Evolutionary conservation across 1,284 basidiomycete genomes (phyloP), one percentile per base, ranked within the genome.

Genomic region (Leccinum huronense): DNA sequence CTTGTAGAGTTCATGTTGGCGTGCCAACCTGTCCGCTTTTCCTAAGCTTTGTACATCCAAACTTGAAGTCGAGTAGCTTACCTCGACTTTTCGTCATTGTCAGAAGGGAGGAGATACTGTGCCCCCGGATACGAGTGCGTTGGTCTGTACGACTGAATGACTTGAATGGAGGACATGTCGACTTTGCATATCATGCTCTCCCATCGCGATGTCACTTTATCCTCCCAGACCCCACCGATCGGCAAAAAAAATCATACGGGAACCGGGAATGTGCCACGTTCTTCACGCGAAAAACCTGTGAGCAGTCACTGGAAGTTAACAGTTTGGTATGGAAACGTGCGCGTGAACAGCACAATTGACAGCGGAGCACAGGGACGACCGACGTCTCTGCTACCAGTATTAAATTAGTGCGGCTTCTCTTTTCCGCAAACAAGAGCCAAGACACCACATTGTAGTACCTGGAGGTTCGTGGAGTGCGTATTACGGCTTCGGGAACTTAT

Each of bases 81-180:
- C 71, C 71, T 68, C 14, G 45, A 30, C 14, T 57, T 55, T 58
- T 71, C 71, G 1, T 64, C 65, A 9, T 72, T 61, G 8, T 73
- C 69, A 0, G 72, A 70, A 6, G 70, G 70, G 36, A 71, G 70
- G 13, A 71, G 57, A 59, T 71, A 73, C 5, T 61, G 55, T 11
- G 68, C 59, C 16, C 70, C 69, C 16, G 61, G 64, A 53, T 72
- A 67, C 1, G 69, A 59, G 51, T 67, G 65, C 1, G 60, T 60
- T 3, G 59, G 27, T 56, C 67, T 53, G 64, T 66, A 66, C 5
- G 34, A 36, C n/a, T 62, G 34, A 2, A 14, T 63, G 10, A 31
- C 23, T 27, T 63, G 42, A 23, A 45, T 54, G 5, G 61, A 48
- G 14, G 61, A 62, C 61, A 63, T 62, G 38, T 36, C 27, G 36